Evolutionary conservation across 352 stramenopile species (phyloP), one percentile per base, ranked within the genome.

Genomic region (Globisporangium nodosum): DNA sequence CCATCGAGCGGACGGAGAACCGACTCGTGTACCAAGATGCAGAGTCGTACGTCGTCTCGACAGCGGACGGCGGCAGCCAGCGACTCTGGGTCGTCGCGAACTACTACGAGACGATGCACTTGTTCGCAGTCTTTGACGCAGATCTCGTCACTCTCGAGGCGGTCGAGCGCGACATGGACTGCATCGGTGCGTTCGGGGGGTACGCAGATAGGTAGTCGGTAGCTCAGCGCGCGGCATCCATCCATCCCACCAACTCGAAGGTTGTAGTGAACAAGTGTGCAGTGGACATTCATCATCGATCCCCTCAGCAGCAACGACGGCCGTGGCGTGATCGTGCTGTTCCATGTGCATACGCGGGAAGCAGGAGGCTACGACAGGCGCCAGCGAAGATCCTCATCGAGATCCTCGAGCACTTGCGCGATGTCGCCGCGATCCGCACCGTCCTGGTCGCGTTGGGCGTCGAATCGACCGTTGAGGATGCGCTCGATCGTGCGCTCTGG

Each of bases 401-500:
- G 39, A 20, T 81, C 72, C 43, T 73, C 66, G 7, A 76, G 68
- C 2, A 65, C 70, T 35, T 72, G 65, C 9, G 58, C 68, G 15
- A 82, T 52, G 39, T 71, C 61, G 16, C 65, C 63, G 56, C 55
- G 49, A 40, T 65, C 54, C 54, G 62, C 43, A 69, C 70, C 15
- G 8, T 54, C 27, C 43, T 70, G 56, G 40, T 74, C 65, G 3
- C 73, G 63, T 24, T 79, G 68, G 6, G 78, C 60, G 1, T 82
- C 70, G 37, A 87, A 60, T 9, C 65, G 73, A 15, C 78, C 81
- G 40, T 64, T 81, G 12, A 92, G 37, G 61, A 92, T 87, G 18
- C 78, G 76, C 58, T 92, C 79, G 64, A 89, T 89, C 8, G 81
- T 92, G 40, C 75, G 69, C 47, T 89, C 80, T 5, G 81, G 65